Percentiles rank a stretch among this genome's conserved stretches.
phyloP scores from a whole-genome alignment of 768 basidiomycete genomes.

The Boletus tomentosulus region DNA sequence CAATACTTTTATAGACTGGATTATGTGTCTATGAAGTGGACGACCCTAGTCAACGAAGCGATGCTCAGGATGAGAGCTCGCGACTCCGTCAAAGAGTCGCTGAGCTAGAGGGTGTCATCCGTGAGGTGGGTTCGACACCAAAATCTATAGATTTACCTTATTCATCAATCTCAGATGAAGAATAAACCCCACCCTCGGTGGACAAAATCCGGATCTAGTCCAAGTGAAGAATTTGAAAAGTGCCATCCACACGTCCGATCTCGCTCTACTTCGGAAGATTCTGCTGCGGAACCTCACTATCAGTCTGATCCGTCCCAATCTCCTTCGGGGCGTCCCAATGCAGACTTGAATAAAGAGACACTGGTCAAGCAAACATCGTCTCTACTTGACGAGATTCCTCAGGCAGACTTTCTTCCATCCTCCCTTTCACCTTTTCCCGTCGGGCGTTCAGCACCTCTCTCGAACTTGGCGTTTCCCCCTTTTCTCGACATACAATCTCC shows the following conservation, averaged over 20 bases:
- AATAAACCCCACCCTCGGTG: conserved; percentile 71
- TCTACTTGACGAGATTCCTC: conserved; percentile 7
- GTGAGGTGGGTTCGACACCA: conserved; percentile 49
- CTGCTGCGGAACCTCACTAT: conserved; percentile 1
- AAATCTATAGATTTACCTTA: neutral
- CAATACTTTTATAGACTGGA: conserved; percentile 50
- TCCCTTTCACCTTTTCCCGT: conserved; percentile 30
- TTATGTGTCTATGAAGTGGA: conserved; percentile 84
- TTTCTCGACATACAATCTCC: conserved; percentile 22
- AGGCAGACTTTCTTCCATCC: conserved; percentile 26
- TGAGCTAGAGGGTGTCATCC: conserved; percentile 78
- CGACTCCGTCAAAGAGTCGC: conserved; percentile 71
- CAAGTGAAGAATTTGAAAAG: conserved; percentile 25
- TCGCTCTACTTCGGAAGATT: conserved; percentile 13
- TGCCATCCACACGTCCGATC: conserved; percentile 21
- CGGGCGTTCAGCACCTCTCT: conserved; percentile 22
- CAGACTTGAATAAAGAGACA: conserved; percentile 4
- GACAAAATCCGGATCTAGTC: conserved; percentile 31
- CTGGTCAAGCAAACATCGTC: neutral
- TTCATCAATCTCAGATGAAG: conserved; percentile 45
- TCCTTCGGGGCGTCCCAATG: neutral
- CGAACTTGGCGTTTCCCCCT: conserved; percentile 11
- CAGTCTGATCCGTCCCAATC: conserved; percentile 3
- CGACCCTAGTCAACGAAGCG: conserved; percentile 56
- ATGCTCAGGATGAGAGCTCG: conserved; percentile 56